phyloP scores from a whole-genome alignment of 306 rosid genomes.

The Ormosia emarginata region DNA sequence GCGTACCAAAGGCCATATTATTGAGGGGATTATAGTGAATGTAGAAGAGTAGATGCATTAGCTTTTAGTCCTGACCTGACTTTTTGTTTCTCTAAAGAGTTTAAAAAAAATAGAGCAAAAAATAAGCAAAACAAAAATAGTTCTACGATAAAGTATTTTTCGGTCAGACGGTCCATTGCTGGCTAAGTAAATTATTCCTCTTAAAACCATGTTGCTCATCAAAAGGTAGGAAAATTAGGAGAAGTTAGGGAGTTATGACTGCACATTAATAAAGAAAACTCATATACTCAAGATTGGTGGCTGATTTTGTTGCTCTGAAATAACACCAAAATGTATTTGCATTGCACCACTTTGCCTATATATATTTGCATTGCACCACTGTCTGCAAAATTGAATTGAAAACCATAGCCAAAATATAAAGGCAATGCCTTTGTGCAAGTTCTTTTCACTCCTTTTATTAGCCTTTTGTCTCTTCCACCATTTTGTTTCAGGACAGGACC shows the following conservation, averaged over 20 bases:
- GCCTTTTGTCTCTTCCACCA: background rate
- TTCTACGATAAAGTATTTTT: background rate
- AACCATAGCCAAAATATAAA: background rate
- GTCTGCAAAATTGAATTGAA: background rate
- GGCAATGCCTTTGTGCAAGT: background rate
- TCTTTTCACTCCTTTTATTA: background rate
- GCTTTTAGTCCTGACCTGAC: background rate
- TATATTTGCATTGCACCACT: background rate
- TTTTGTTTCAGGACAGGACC: background rate
- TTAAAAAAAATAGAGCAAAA: background rate
- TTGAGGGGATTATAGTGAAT: background rate
- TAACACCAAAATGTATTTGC: no score
- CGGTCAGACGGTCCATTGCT: background rate
- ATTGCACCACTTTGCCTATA: background rate
- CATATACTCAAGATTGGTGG: background rate
- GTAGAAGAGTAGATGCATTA: background rate
- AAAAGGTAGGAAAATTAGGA: background rate
- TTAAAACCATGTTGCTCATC: background rate
- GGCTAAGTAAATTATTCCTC: background rate
- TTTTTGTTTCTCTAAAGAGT: background rate
- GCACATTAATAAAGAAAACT: background rate
- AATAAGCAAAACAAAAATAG: background rate
- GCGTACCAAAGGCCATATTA: background rate
- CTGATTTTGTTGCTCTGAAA: background rate
- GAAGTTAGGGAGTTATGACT: background rate